Evolutionary conservation across 352 stramenopile species (phyloP).

Genomic region (Elongisporangium undulatum): DNA sequence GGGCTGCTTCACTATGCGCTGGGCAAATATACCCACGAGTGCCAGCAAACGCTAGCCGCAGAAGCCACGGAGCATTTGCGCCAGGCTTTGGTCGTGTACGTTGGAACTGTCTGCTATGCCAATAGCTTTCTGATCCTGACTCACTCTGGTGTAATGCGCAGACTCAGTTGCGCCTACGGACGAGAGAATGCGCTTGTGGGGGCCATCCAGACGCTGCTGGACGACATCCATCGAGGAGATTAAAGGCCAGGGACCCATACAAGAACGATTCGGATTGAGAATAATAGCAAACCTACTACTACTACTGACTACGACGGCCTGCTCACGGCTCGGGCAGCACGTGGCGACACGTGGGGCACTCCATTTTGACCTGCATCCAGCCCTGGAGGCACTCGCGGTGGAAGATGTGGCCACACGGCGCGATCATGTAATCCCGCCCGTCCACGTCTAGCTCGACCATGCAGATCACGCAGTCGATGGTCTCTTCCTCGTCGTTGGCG

Average conservation of each 20-base stretch:
- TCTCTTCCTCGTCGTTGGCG: conserved; percentile 52
- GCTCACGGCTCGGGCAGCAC: conserved; percentile 83
- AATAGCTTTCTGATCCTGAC: conserved; percentile 1
- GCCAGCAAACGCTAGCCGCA: conserved; percentile 7
- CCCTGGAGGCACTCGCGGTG: conserved; percentile 92
- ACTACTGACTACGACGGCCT: not conserved
- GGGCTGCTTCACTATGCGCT: conserved; percentile 43
- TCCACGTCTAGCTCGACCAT: conserved; percentile 80
- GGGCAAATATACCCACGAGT: conserved; percentile 20
- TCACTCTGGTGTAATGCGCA: conserved; percentile 16
- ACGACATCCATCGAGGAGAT: conserved; percentile 19
- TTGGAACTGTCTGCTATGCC: conserved; percentile 5
- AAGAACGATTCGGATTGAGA: not conserved
- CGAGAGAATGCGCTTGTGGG: conserved; percentile 11
- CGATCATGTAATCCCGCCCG: conserved; percentile 93
- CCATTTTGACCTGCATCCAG: conserved; percentile 98
- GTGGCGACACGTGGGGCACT: conserved; percentile 94
- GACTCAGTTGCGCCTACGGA: conserved; percentile 11
- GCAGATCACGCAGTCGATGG: conserved; percentile 85
- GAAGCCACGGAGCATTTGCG: conserved; percentile 23
- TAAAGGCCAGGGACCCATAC: not conserved
- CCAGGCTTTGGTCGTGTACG: conserved; percentile 32
- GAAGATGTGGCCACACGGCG: conserved; percentile 96
- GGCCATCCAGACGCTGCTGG: conserved; percentile 15
- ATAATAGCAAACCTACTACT: not conserved